phyloP scores from a whole-genome alignment of 1,284 basidiomycete genomes.

The Sanghuangporus sanghuang region DNA sequence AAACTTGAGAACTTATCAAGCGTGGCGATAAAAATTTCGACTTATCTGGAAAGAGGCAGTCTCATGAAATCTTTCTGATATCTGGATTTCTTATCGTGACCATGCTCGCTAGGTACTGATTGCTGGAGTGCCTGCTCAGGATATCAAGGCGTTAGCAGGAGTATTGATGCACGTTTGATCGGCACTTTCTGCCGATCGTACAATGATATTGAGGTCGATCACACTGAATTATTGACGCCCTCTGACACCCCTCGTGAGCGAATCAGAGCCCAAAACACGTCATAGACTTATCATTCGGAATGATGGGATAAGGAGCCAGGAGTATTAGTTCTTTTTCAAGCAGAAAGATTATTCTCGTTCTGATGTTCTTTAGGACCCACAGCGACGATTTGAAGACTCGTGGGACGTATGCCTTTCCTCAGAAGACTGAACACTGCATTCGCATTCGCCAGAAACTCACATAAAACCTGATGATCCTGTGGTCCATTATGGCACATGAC shows the following conservation, averaged over 20 bases:
- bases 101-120: not conserved
- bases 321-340: too few relatives aligned
- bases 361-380: too few relatives aligned
- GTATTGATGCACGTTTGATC: not conserved
- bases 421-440: too few relatives aligned
- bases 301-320: too few relatives aligned
- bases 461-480: too few relatives aligned
- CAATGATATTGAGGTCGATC: not conserved
- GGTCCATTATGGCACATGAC: too few relatives aligned
- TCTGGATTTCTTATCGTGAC: not conserved
- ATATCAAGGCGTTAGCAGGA: too few relatives aligned
- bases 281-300: not conserved
- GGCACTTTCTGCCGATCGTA: not conserved
- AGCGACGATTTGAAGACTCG: too few relatives aligned
- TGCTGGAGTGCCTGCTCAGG: not conserved
- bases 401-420: too few relatives aligned
- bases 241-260: slow-evolving; percentile 4
- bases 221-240: not conserved
- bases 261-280: not conserved
- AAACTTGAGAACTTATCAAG: not conserved
- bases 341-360: too few relatives aligned
- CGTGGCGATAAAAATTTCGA: too few relatives aligned
- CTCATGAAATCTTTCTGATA: not conserved
- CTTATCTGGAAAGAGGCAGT: not conserved
- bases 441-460: too few relatives aligned